phyloP scores from a whole-genome alignment of 768 basidiomycete genomes.

The Cantharellus anzutake region DNA sequence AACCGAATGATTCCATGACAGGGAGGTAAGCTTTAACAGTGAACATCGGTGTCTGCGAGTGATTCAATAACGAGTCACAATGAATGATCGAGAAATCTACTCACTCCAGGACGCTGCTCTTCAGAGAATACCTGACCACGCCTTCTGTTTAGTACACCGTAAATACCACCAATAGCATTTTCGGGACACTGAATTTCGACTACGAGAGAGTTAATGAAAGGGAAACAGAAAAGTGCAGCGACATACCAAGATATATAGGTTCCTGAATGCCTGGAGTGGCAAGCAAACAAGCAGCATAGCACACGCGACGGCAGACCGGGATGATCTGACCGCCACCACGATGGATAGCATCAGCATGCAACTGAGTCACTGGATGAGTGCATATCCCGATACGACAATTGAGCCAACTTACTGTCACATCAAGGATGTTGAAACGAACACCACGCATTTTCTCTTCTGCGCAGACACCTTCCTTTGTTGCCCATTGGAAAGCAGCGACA shows the following conservation, averaged over 20 bases:
- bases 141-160: constrained; percentile 83
- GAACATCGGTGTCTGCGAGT: constrained; percentile 73
- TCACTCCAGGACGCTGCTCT: constrained; percentile 71
- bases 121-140: constrained; percentile 97
- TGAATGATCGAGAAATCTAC: not conserved
- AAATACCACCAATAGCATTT: constrained; percentile 93
- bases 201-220: constrained; percentile 16
- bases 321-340: constrained; percentile 98
- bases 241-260: constrained; percentile 75
- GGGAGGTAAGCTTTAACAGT: constrained; percentile 95
- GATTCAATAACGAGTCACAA: not conserved
- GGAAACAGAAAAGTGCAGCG: constrained; percentile 9
- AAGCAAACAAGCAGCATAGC: constrained; percentile 88
- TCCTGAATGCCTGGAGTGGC: constrained; percentile 87
- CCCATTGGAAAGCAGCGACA: constrained; percentile 99
- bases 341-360: constrained; percentile 98
- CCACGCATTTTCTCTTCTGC: constrained; percentile 99
- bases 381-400: not conserved
- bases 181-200: constrained; percentile 99
- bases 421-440: constrained; percentile 85
- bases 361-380: constrained; percentile 22
- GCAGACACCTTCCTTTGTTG: constrained; percentile 92
- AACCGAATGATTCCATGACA: constrained; percentile 85
- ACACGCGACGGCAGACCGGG: constrained; percentile 88
- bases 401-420: constrained; percentile 47